Base-by-base conservation (phyloP, 768 basidiomycete species). In the Leccinum broughii region DNA sequence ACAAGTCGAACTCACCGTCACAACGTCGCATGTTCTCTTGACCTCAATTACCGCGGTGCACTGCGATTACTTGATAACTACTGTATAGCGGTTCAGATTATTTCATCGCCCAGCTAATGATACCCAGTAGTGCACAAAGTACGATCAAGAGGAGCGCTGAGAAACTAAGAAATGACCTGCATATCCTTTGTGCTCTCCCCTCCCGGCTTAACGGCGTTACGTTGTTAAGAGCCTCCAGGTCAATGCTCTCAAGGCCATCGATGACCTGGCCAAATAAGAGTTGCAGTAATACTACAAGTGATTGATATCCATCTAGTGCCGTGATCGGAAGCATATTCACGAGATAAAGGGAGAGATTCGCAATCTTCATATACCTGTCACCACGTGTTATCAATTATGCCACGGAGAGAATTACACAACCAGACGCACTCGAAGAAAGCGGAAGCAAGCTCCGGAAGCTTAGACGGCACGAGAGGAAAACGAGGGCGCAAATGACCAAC, bases 311-410 rank as follows among this genome's bases (percentile, higher is more conserved):
- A 61, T 95, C 93, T 20, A 95, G 77, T 52, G 77, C 75, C 3
- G 83, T 82, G 35, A 94, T 70, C 0, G 93, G 92, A 24, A 95
- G 78, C 28, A 92, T 81, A 70, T 95, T 95, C 77, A 95, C 86
- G 59, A 93, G 74, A 71, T 84, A 93, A 2, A 95, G 77, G 3
- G 92, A 93, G 34, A 94, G 72, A n/a, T 86, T 85, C 2, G 90
- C 80, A 67, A 84, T 83, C 35, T 77, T 74, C 60, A 86, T 72
- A 61, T 90, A 90, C 61, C 90, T 89, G 64, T 57, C 11, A 32
- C n/a, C 4, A 48, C 15, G 7, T 20, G 49, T 4, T 39, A 17
- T 64, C 37, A 54, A 28, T 20, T 2, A 22, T 51, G 15, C 9
- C 14, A 3, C 41, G 24, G 20, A 24, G 14, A 34, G 35, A 53